Conservation (phyloP, 139 green algal genomes). For the Pseudopediastrum boryanum region DNA sequence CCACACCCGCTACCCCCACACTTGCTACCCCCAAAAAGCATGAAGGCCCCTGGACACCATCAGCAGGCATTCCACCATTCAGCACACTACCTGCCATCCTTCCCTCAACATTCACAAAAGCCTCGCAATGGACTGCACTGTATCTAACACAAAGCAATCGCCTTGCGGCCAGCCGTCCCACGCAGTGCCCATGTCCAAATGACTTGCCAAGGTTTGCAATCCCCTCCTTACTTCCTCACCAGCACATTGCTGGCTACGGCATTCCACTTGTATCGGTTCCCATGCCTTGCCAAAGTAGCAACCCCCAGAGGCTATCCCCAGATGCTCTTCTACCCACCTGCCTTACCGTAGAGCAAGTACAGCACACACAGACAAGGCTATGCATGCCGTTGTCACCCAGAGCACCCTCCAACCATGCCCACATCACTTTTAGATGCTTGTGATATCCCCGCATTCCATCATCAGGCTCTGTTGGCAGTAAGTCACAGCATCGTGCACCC, state of each 20-base stretch:
- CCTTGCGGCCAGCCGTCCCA: no score
- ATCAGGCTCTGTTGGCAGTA: conserved; percentile 33
- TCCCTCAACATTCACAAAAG: no score
- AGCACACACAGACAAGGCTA: background rate
- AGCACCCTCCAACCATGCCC: background rate
- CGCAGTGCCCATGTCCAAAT: no score
- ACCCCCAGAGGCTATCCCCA: background rate
- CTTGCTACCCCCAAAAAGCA: no score
- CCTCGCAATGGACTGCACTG: no score
- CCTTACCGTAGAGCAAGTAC: background rate
- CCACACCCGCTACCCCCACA: no score
- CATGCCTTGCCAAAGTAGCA: background rate
- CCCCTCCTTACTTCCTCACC: background rate
- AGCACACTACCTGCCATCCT: no score
- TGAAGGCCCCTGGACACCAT: no score
- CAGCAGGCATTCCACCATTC: no score
- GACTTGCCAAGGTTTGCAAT: background rate
- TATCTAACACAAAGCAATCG: no score
- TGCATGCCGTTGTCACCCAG: background rate
- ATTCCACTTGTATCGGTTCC: background rate
- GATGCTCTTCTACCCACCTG: no score
- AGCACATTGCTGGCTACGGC: background rate
- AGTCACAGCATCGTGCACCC: conserved; percentile 48
- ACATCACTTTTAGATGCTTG: background rate
- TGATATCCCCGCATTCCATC: conserved; percentile 6